Base-by-base conservation (phyloP, 176 grass and related monocot species). In the Guadua angustifolia region DNA sequence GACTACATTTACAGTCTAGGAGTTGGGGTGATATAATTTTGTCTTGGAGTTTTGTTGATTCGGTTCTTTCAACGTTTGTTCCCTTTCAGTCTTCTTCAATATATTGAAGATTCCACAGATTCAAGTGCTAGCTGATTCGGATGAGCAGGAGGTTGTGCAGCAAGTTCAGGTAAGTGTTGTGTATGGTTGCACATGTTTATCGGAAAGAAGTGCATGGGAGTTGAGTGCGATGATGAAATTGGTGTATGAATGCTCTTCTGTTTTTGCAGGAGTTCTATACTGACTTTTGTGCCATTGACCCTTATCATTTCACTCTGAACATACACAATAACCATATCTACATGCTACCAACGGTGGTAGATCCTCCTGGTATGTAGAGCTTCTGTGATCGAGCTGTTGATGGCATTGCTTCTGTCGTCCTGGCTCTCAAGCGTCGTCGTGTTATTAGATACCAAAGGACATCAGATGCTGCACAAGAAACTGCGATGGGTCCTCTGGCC, bases 361-460 rank as follows among this genome's bases (percentile, higher is more conserved):
- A 95, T 73, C 96, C 96, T 87, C 87, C 89, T 66, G 87, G 87
- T 47, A 73, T 94, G 80, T 93, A 98, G 66, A 88, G 55, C 49
- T 95, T 93, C 47, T 98, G 96, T 85, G 96, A 98, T 84, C 91
- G 88, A 88, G 86, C 87, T 88, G 93, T 93, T 90, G 96, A 98
- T 21, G 93, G 96, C 18, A 92, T 98, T 76, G 82, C 96, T 87
- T 92, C 87, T 61, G 87, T 98, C 92, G 95, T 98, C 81, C 83
- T 98, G 88, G 89, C 93, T 74, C 87, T 95, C 67, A 98, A 98
- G 87, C 88, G 90, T 11, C 88, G 91, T 51, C 93, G 93, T 87
- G 89, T 95, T 79, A 95, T 95, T 82, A 87, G 96, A 81, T 98
- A 87, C 78, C 91, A 95, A 83, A 90, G 93, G 69, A 89, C 93